Evolutionary conservation across 1,284 basidiomycete species (phyloP).

Genomic region (Agaricales sp.): DNA sequence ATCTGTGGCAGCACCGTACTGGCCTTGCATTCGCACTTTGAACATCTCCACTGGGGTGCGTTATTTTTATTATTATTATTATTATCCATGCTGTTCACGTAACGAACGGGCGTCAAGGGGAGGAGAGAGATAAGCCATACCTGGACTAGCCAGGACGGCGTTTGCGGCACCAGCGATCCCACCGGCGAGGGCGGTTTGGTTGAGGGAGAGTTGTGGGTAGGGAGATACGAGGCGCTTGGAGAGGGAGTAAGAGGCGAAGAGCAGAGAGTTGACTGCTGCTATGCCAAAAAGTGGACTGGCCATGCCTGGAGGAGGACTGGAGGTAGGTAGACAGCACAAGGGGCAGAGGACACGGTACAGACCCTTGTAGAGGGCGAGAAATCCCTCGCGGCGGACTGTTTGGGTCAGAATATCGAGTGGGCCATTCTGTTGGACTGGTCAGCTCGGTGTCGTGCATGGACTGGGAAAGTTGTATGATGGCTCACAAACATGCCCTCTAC

Average conservation of each 20-base stretch:
- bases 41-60: conserved; percentile 65
- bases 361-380: conserved; percentile 91
- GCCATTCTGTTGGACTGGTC: conserved; percentile 52
- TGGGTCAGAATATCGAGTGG: conserved; percentile 82
- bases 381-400: conserved; percentile 80
- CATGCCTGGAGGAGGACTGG: conserved; percentile 74
- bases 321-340: background rate
- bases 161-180: conserved; percentile 88
- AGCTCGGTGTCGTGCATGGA: background rate
- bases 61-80: background rate
- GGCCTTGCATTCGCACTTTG: conserved; percentile 96
- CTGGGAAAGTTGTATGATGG: conserved; percentile 12
- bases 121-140: conserved; percentile 35
- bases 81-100: no score
- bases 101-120: background rate
- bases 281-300: conserved; percentile 88
- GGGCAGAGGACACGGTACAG: conserved; percentile 6
- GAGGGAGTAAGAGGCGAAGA: conserved; percentile 84
- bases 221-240: conserved; percentile 83
- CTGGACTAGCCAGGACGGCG: conserved; percentile 81
- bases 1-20: conserved; percentile 70
- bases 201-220: conserved; percentile 71
- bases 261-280: conserved; percentile 90
- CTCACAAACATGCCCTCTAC: conserved; percentile 75
- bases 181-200: conserved; percentile 78